Evolutionary conservation across 1,284 basidiomycete species (phyloP), one percentile per base, ranked within the genome.

Genomic region (Schizophyllum amplum): DNA sequence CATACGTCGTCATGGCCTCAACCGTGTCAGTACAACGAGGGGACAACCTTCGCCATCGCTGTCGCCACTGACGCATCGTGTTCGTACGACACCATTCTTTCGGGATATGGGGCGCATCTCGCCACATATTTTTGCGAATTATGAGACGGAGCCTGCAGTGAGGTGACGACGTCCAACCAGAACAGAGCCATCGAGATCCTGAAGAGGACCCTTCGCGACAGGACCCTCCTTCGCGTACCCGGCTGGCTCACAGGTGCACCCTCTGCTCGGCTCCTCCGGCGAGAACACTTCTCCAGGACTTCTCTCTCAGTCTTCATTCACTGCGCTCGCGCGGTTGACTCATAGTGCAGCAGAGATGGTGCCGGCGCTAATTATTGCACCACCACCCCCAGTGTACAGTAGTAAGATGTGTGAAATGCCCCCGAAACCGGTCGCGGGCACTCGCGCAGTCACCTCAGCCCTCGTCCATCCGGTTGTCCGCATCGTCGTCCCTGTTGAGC

Each of bases 381-480:
- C 33, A 42, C 33, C 33, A 42, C 33, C 33, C 33, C 11, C 33
- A 42, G 33, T 42, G 17, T 42, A 42, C 33, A 42, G 13, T 42
- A 42, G 33, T 42, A 42, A 42, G 33, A 69, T 70, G 61, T 70
- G 33, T 9, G 33, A 42, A 42, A 42, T 13, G 33, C 33, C 33
- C 33, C 33, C 33, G 33, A 42, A 17, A 42, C 33, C 33, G 17
- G 33, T 42, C 33, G 33, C 33, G 33, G 33, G 33, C 17, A n/a
- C 5, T 20, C 47, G 47, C n/a, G 47, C 24, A 11, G 15, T 11
- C 48, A 50, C 51, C 55, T 54, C 61, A 62, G 25, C 86, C 86
- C 66, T 88, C 85, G 65, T 90, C 89, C 87, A 90, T 90, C 66
- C 77, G 75, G 58, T 86, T 50, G 55, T 83, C 84, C 52, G 72